Percentiles rank a stretch among this genome's conserved stretches.
Conservation (phyloP, 306 rosid genomes). For the Neltuma alba region DNA sequence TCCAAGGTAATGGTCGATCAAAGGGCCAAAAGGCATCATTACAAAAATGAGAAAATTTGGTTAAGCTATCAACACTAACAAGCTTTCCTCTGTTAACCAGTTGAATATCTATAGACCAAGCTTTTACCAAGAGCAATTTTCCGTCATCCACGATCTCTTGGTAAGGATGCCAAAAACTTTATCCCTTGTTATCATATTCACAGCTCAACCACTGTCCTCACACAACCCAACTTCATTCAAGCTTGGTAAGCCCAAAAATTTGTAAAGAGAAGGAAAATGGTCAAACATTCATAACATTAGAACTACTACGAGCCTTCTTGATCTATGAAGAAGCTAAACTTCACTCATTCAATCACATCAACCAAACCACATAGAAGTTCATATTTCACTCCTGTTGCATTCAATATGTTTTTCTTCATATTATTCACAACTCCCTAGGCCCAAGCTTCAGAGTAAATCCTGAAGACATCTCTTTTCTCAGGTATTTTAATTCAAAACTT, state of each 20-base stretch:
- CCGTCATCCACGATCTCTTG: neutral
- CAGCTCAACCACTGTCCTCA: neutral
- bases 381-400: neutral
- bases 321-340: constrained; percentile 12
- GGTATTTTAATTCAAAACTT: constrained; percentile 10
- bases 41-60: neutral
- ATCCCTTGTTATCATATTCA: neutral
- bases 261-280: neutral
- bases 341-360: constrained; percentile 8
- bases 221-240: constrained; percentile 3
- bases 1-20: too few relatives aligned
- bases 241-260: constrained; percentile 13
- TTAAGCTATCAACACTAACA: neutral
- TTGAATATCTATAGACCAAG: neutral
- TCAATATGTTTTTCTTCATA: constrained; percentile 5
- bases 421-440: neutral
- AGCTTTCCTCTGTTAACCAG: neutral
- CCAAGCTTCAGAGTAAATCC: constrained; percentile 11
- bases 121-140: neutral
- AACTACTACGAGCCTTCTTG: constrained; percentile 8
- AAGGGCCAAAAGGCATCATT: neutral
- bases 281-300: neutral
- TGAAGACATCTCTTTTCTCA: constrained; percentile 13
- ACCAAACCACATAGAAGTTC: constrained; percentile 1
- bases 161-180: neutral